Evolutionary conservation across 2,329 filamentous ascomycete genomes (phyloP).

Genomic region (Coleophoma crateriformis): DNA sequence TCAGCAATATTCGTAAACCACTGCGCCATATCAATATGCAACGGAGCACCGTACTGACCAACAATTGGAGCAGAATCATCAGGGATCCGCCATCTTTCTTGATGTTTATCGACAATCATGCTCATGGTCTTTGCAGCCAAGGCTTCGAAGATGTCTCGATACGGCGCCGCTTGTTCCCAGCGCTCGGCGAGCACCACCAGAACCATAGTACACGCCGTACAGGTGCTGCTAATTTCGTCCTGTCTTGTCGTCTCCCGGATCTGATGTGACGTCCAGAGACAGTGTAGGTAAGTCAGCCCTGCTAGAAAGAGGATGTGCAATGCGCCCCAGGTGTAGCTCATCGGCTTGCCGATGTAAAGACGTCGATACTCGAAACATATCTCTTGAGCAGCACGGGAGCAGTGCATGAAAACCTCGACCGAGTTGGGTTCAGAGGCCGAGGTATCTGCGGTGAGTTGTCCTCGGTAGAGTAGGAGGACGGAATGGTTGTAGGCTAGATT

Average conservation of each 20-base stretch:
- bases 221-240: constrained; percentile 19
- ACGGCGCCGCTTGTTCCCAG: constrained; percentile 24
- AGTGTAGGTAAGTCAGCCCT: constrained; percentile 26
- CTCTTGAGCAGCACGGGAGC: neutral
- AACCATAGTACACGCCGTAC: constrained; percentile 25
- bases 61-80: neutral
- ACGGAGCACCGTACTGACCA: no score
- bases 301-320: constrained; percentile 20
- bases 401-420: neutral
- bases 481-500: constrained; percentile 32
- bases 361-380: constrained; percentile 3
- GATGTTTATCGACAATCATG: constrained; percentile 9
- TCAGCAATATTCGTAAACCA: neutral
- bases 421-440: neutral
- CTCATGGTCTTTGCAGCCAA: constrained; percentile 19
- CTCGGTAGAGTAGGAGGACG: constrained; percentile 31
- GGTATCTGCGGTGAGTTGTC: neutral
- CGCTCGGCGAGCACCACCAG: constrained; percentile 26
- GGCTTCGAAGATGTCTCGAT: constrained; percentile 28
- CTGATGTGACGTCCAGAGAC: constrained; percentile 25
- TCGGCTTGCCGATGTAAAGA: constrained; percentile 9
- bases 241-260: constrained; percentile 8
- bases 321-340: constrained; percentile 16
- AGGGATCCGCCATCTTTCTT: neutral
- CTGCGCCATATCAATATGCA: neutral